A percentile compares a stretch with the other conserved stretches of the same genome.
These are phyloP conservation scores for Alternaria atra DNA, from an alignment of 2,329 filamentous ascomycete genomes.

Conservation along the genomic window DNA sequence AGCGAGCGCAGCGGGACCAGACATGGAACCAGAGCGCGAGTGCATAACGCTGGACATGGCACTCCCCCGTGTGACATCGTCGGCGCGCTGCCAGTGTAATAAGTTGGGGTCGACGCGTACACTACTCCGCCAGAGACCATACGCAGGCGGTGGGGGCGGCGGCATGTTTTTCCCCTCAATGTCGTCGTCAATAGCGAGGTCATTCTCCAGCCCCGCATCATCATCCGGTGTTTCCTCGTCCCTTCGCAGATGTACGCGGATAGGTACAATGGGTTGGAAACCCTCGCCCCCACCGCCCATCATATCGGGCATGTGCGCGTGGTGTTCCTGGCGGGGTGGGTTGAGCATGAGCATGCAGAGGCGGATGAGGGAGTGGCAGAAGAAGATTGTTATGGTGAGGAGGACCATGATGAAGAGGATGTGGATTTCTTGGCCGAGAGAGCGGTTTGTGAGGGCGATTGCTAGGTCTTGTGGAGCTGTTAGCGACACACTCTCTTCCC, in stretches of 20 bases:
- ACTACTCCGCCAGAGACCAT: slow-evolving; percentile 84
- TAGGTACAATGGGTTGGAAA: slow-evolving; percentile 77
- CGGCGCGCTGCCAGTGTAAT: slow-evolving; percentile 78
- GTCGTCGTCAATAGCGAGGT: slow-evolving; percentile 18
- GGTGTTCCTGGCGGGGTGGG: slow-evolving; percentile 40
- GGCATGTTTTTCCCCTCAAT: slow-evolving; percentile 34
- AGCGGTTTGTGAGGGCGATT: slow-evolving; percentile 71
- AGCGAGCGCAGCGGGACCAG: neutral
- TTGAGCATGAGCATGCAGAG: slow-evolving; percentile 72
- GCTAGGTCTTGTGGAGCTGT: slow-evolving; percentile 71
- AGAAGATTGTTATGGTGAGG: slow-evolving; percentile 77
- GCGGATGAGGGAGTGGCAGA: slow-evolving; percentile 79
- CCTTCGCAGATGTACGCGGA: slow-evolving; percentile 76
- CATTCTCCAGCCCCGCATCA: slow-evolving; percentile 59
- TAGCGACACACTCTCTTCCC: too few species aligned
- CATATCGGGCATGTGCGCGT: slow-evolving; percentile 57
- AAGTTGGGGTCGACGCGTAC: slow-evolving; percentile 83
- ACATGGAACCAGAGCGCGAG: slow-evolving; percentile 13
- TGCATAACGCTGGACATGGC: slow-evolving; percentile 10
- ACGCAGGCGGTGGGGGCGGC: slow-evolving; percentile 72
- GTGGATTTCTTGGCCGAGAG: slow-evolving; percentile 75
- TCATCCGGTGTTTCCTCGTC: slow-evolving; percentile 72
- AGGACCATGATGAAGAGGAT: slow-evolving; percentile 82
- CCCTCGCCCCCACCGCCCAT: slow-evolving; percentile 64
- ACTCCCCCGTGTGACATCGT: slow-evolving; percentile 13